Evolutionary conservation across 148 eudicot species (phyloP).

Genomic region (Polygonum aviculare): DNA sequence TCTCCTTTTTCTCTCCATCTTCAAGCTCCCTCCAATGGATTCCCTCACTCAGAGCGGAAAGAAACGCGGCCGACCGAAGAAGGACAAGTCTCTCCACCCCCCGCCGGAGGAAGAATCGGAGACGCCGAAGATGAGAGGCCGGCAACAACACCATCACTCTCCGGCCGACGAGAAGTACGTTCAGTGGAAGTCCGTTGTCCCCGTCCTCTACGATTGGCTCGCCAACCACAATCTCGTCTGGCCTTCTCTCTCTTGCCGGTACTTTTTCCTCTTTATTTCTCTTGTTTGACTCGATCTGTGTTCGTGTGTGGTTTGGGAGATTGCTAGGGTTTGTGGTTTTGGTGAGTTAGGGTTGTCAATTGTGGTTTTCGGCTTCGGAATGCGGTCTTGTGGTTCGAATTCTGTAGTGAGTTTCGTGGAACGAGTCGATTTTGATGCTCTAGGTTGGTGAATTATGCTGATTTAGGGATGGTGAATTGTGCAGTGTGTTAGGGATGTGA

Average conservation of each 20-base stretch:
- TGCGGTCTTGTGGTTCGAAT: not conserved
- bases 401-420: not conserved
- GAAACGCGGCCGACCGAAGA: constrained; percentile 12
- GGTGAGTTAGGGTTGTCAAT: not conserved
- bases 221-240: constrained; percentile 53
- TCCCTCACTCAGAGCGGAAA: constrained; percentile 6
- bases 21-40: constrained; percentile 6
- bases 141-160: constrained; percentile 24
- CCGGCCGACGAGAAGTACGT: constrained; percentile 37
- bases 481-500: not conserved
- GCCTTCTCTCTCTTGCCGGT: constrained; percentile 84
- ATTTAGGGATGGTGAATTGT: no score
- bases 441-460: not conserved
- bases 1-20: not conserved
- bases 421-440: not conserved
- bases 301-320: not conserved
- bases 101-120: constrained; percentile 26
- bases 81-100: constrained; percentile 9
- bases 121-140: constrained; percentile 46
- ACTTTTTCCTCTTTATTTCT: not conserved
- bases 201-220: constrained; percentile 48
- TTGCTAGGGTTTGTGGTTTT: constrained; percentile 1
- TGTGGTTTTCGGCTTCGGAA: not conserved
- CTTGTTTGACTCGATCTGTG: not conserved
- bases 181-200: constrained; percentile 46